Evolutionary conservation across 176 grass and related monocot species (phyloP).

Genomic region (Carex littledalei): DNA sequence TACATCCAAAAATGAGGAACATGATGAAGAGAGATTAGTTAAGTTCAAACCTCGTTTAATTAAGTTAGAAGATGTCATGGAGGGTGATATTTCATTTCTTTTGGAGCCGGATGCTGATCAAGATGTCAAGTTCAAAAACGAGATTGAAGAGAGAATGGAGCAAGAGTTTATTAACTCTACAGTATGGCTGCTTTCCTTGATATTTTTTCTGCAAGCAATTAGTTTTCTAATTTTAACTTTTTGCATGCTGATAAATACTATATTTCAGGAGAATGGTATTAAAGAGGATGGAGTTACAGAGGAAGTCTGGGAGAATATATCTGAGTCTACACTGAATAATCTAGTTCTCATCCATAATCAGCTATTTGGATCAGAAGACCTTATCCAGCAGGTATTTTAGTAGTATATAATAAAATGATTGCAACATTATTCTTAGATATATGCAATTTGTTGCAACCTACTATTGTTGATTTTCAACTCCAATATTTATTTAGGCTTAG

Average conservation of each 20-base stretch:
- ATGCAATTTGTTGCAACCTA: background rate
- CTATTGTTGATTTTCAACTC: background rate
- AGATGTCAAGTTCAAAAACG: constrained; percentile 27
- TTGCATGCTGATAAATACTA: constrained; percentile 3
- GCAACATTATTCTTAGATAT: background rate
- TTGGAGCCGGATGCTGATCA: constrained; percentile 36
- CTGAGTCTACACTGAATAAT: constrained; percentile 55
- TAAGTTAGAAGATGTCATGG: constrained; percentile 64
- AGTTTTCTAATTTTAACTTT: constrained; percentile 15
- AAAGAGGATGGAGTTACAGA: constrained; percentile 38
- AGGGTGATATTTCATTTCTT: constrained; percentile 41
- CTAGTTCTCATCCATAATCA: constrained; percentile 61
- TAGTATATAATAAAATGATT: constrained; percentile 8
- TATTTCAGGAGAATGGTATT: constrained; percentile 44
- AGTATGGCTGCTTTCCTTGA: constrained; percentile 21
- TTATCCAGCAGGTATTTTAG: constrained; percentile 61
- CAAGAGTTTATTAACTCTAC: constrained; percentile 48
- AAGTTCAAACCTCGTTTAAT: constrained; percentile 70
- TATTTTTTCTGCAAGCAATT: background rate
- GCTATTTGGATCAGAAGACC: constrained; percentile 69
- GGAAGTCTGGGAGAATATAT: constrained; percentile 61
- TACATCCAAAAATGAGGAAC: constrained; percentile 50
- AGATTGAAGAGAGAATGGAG: constrained; percentile 58
- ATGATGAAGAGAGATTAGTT: constrained; percentile 49
- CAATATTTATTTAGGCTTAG: background rate